phyloP scores from a whole-genome alignment of 1,284 basidiomycete genomes.

The Moniliophthora roreri region DNA sequence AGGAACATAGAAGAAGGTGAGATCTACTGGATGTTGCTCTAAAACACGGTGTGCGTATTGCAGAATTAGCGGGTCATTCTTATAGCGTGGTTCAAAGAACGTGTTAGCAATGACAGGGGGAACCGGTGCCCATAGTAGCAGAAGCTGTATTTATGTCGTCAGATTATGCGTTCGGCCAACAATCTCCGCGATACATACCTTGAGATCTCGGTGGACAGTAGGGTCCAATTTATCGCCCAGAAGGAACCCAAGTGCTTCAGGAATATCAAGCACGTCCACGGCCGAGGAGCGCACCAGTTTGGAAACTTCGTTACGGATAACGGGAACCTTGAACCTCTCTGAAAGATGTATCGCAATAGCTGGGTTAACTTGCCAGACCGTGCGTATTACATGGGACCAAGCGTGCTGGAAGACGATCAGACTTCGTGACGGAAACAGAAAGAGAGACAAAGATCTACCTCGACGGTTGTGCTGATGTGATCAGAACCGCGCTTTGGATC shows the following conservation, averaged over 20 bases:
- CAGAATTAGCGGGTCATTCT: conserved; percentile 82
- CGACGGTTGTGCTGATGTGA: conserved; percentile 49
- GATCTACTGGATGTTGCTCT: conserved; percentile 91
- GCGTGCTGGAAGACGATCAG: conserved; percentile 45
- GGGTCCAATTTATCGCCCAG: conserved; percentile 71
- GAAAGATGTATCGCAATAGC: conserved; percentile 81
- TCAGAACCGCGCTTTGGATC: conserved; percentile 71
- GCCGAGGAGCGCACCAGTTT: conserved; percentile 78
- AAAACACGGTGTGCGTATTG: conserved; percentile 98
- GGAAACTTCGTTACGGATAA: conserved; percentile 69
- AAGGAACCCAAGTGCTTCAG: conserved; percentile 81
- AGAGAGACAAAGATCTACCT: conserved; percentile 41
- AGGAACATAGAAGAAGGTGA: conserved; percentile 99
- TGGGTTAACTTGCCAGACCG: conserved; percentile 84
- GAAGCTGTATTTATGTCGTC: conserved; percentile 52
- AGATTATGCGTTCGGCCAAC: not conserved
- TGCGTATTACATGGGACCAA: conserved; percentile 71
- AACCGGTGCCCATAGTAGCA: conserved; percentile 87
- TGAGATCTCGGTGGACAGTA: conserved; percentile 64
- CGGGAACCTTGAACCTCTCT: conserved; percentile 80
- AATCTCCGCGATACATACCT: conserved; percentile 43
- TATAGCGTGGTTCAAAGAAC: conserved; percentile 84
- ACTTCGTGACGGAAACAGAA: not conserved
- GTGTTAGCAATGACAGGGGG: conserved; percentile 86
- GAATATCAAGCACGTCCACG: conserved; percentile 67